Percentiles rank a stretch among this genome's conserved stretches.
phyloP scores from a whole-genome alignment of 176 grass and related monocot species.

The Aegilops umbellulata region DNA sequence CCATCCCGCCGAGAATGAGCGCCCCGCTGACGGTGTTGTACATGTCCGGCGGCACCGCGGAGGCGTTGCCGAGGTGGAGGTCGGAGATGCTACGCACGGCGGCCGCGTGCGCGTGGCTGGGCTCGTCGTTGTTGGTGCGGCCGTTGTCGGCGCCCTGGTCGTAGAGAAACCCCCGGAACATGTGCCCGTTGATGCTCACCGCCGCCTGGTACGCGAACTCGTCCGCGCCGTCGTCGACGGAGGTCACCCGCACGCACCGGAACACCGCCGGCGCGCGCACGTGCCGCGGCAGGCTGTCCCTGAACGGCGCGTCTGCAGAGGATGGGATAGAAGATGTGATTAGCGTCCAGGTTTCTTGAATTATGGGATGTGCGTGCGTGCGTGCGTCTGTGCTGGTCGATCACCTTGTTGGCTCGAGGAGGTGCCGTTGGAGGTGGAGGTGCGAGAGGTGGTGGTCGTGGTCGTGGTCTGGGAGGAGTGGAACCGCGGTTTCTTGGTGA shows the following conservation, averaged over 20 bases:
- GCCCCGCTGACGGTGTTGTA: constrained; percentile 44
- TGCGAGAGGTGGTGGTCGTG: constrained; percentile 40
- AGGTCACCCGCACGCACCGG: constrained; percentile 84
- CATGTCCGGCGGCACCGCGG: constrained; percentile 38
- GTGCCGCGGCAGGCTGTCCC: constrained; percentile 70
- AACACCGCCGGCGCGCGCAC: constrained; percentile 89
- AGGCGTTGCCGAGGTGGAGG: constrained; percentile 70
- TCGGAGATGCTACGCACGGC: constrained; percentile 69
- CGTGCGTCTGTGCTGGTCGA: background rate
- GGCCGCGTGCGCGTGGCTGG: constrained; percentile 5
- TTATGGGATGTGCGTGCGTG: background rate
- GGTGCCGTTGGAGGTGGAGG: constrained; percentile 73
- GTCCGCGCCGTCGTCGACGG: constrained; percentile 60
- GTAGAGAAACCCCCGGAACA: constrained; percentile 94
- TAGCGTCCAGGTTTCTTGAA: background rate
- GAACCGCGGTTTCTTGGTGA: constrained; percentile 63
- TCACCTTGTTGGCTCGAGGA: constrained; percentile 92
- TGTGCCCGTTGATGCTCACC: constrained; percentile 83
- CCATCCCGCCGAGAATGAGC: constrained; percentile 58
- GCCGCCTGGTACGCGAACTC: constrained; percentile 94
- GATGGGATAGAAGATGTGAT: background rate
- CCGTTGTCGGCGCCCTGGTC: constrained; percentile 68
- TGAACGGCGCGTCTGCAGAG: constrained; percentile 51
- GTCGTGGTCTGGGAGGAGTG: constrained; percentile 53
- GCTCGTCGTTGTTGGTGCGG: constrained; percentile 27